Percentiles rank a stretch among this genome's conserved stretches.
Conservation (phyloP, 495 filamentous ascomycete species). For the Neurospora sp. region DNA sequence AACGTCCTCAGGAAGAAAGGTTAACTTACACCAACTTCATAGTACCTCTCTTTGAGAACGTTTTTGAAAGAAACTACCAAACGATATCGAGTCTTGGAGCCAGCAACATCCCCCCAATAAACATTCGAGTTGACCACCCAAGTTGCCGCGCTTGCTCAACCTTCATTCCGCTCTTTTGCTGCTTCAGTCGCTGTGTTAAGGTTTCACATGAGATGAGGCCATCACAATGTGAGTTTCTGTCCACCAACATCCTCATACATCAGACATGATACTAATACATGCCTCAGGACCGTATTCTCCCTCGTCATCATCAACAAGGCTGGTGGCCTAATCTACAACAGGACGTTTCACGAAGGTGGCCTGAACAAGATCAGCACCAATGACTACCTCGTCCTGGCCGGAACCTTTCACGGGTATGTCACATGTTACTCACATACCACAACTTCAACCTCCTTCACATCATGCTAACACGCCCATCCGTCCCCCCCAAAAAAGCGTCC, state of each 20-base stretch:
- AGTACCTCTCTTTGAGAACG: background rate
- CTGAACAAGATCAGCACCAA: slow-evolving; percentile 84
- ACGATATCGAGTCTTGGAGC: background rate
- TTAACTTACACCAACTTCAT: background rate
- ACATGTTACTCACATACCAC: background rate
- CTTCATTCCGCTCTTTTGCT: background rate
- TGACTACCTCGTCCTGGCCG: slow-evolving; percentile 93
- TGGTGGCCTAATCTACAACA: slow-evolving; percentile 90
- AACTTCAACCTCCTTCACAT: background rate
- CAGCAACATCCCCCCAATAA: background rate
- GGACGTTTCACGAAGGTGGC: slow-evolving; percentile 70
- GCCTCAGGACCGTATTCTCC: slow-evolving; percentile 73
- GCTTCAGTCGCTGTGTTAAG: background rate
- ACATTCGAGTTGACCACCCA: background rate
- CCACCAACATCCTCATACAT: background rate
- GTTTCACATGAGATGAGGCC: slow-evolving; percentile 8
- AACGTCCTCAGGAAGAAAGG: background rate
- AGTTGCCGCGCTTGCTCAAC: background rate
- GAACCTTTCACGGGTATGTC: slow-evolving; percentile 84
- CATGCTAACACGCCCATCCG: background rate
- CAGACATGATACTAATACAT: background rate
- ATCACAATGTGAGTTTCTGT: slow-evolving; percentile 10
- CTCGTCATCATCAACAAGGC: slow-evolving; percentile 98
- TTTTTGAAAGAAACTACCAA: background rate
- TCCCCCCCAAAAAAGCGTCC: slow-evolving; percentile 49